A percentile compares a stretch with the other conserved stretches of the same genome.
These are phyloP conservation scores for Spiromastix sp. DNA, from an alignment of 2,329 filamentous ascomycete genomes.

Conservation along the genomic window DNA sequence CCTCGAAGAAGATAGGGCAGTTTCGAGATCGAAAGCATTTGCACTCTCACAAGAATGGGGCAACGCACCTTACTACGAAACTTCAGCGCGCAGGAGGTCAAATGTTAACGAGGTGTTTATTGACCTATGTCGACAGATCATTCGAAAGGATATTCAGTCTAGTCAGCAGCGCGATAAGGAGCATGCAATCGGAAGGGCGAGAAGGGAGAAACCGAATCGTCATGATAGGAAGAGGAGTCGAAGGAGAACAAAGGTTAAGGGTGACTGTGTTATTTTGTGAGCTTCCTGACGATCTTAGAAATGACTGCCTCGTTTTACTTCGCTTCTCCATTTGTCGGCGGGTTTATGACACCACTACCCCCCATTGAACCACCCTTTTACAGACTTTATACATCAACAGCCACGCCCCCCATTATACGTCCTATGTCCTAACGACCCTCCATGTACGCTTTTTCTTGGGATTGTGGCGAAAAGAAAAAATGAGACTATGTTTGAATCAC, in stretches of 20 bases:
- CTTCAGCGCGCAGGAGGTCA: slow-evolving; percentile 68
- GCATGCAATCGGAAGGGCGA: slow-evolving; percentile 18
- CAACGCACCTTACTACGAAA: slow-evolving; percentile 81
- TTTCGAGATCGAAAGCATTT: slow-evolving; percentile 70
- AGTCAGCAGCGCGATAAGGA: slow-evolving; percentile 24
- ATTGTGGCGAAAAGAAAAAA: too few species aligned
- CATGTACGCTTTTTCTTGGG: too few species aligned
- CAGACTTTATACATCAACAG: too few species aligned
- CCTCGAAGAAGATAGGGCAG: slow-evolving; percentile 71
- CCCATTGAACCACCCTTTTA: too few species aligned
- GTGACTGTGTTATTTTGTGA: slow-evolving; percentile 22
- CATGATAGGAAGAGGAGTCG: slow-evolving; percentile 23
- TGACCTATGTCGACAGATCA: slow-evolving; percentile 74
- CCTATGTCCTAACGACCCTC: too few species aligned
- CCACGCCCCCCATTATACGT: too few species aligned
- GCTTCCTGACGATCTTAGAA: background rate
- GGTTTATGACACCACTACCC: too few species aligned
- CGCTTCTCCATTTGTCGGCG: background rate
- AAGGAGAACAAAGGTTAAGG: slow-evolving; percentile 18
- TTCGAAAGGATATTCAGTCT: slow-evolving; percentile 52
- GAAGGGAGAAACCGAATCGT: slow-evolving; percentile 24
- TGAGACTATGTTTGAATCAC: too few species aligned
- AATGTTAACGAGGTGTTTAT: slow-evolving; percentile 89
- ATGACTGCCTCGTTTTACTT: background rate
- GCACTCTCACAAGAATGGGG: slow-evolving; percentile 79